These are phyloP conservation scores for Acanthochlamys bracteata DNA, from an alignment of 106 monocot species.

Conservation along the genomic window DNA sequence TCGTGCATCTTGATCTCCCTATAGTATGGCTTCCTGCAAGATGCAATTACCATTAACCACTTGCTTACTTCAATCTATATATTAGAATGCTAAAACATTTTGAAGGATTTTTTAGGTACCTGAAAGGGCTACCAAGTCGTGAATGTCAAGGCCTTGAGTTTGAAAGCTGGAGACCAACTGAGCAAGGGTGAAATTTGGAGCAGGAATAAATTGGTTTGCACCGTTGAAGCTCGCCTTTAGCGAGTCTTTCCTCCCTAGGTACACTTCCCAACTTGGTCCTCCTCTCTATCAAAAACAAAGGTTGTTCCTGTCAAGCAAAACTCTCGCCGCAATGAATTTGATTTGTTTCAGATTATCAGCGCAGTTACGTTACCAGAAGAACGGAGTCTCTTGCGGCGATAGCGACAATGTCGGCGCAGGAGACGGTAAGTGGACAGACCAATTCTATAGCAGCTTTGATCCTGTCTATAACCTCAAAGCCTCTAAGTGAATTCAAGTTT, in stretches of 20 bases:
- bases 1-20: slow-evolving; percentile 48
- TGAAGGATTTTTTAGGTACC: slow-evolving; percentile 32
- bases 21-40: slow-evolving; percentile 53
- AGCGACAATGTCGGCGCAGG: slow-evolving; percentile 48
- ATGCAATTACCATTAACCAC: no score
- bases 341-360: no score
- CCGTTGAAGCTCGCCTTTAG: slow-evolving; percentile 41
- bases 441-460: slow-evolving; percentile 40
- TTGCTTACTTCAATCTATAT: no score
- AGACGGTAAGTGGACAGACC: slow-evolving; percentile 45
- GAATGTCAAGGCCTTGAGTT: slow-evolving; percentile 52
- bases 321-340: not conserved
- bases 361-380: slow-evolving; percentile 13
- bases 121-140: slow-evolving; percentile 58
- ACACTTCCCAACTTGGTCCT: slow-evolving; percentile 56
- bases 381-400: slow-evolving; percentile 37
- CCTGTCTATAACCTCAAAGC: slow-evolving; percentile 39
- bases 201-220: slow-evolving; percentile 56
- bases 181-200: slow-evolving; percentile 60
- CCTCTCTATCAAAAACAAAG: no score
- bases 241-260: slow-evolving; percentile 61
- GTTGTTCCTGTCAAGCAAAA: no score
- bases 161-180: slow-evolving; percentile 48
- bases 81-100: no score
- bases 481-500: slow-evolving; percentile 38